A percentile compares a stretch with the other conserved stretches of the same genome.
phyloP scores from a whole-genome alignment of 352 stramenopile genomes.

The Pythium myriotylum region DNA sequence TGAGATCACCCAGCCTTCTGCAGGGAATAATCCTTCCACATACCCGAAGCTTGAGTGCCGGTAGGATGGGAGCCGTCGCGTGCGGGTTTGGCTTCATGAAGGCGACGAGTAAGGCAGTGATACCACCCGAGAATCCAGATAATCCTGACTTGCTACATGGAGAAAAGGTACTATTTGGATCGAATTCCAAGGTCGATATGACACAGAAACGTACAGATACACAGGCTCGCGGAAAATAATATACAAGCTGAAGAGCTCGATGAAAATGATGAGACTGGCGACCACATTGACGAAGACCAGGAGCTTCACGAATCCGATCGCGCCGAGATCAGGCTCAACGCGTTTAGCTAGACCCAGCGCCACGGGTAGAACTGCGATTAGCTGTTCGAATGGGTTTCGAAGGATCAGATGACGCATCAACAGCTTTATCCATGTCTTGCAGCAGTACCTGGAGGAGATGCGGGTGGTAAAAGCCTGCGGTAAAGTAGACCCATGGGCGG shows the following conservation, averaged over 20 bases:
- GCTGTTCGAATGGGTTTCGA: constrained; percentile 28
- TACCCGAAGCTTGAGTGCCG: constrained; percentile 68
- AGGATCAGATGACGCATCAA: not conserved
- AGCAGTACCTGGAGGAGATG: constrained; percentile 63
- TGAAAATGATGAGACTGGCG: constrained; percentile 73
- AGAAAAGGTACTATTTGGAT: not conserved
- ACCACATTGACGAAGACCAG: constrained; percentile 77
- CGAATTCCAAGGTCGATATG: not conserved
- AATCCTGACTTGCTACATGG: constrained; percentile 58
- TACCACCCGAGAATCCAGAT: constrained; percentile 76
- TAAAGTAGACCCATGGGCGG: constrained; percentile 85
- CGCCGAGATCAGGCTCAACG: constrained; percentile 74
- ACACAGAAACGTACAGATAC: constrained; percentile 62
- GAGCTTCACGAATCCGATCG: constrained; percentile 63
- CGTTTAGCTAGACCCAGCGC: constrained; percentile 73
- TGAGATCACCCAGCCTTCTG: not conserved
- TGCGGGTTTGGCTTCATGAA: constrained; percentile 77
- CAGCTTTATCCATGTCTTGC: no score
- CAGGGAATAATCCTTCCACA: constrained; percentile 21
- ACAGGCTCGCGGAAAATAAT: constrained; percentile 78
- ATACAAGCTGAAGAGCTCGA: constrained; percentile 81
- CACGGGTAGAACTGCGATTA: constrained; percentile 64
- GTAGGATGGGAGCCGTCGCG: constrained; percentile 53
- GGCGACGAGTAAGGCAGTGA: constrained; percentile 80
- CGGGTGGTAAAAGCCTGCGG: constrained; percentile 85